phyloP scores from a whole-genome alignment of 2,329 filamentous ascomycete genomes.

The Neonectria coccinea region DNA sequence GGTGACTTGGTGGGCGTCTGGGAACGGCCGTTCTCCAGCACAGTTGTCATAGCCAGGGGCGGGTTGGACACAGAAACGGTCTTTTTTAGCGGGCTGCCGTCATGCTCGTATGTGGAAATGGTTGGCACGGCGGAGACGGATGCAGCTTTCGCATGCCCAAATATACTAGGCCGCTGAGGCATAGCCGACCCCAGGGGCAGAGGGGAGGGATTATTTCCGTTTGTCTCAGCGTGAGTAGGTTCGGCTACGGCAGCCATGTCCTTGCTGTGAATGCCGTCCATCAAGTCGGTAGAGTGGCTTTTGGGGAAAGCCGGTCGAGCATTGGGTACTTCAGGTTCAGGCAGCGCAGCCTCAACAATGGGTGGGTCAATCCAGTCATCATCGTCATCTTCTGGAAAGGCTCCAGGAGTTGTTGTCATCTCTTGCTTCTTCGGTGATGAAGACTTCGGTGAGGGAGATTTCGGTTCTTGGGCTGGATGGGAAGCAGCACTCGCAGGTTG shows the following conservation, averaged over 20 bases:
- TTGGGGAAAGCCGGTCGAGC: slow-evolving; percentile 67
- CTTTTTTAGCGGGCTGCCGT: slow-evolving; percentile 63
- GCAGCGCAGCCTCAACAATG: slow-evolving; percentile 46
- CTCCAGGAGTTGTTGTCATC: slow-evolving; percentile 65
- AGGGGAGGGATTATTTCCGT: slow-evolving; percentile 31
- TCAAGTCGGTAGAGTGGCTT: slow-evolving; percentile 70
- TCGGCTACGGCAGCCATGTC: slow-evolving; percentile 61
- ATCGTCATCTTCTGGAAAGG: slow-evolving; percentile 68
- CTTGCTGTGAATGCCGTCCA: slow-evolving; percentile 67
- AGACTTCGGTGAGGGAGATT: slow-evolving; percentile 41
- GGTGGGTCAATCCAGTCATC: slow-evolving; percentile 73
- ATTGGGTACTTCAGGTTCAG: slow-evolving; percentile 40
- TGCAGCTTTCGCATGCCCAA: slow-evolving; percentile 67
- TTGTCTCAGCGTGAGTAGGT: slow-evolving; percentile 26
- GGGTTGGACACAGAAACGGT: slow-evolving; percentile 70
- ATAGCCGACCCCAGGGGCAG: slow-evolving; percentile 17
- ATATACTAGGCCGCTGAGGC: slow-evolving; percentile 35
- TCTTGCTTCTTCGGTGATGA: slow-evolving; percentile 47
- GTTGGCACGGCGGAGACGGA: slow-evolving; percentile 69
- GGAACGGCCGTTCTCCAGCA: slow-evolving; percentile 54
- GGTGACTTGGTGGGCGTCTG: slow-evolving; percentile 68
- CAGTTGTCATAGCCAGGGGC: slow-evolving; percentile 58
- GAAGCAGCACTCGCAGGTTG: slow-evolving; percentile 42
- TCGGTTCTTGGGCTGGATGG: slow-evolving; percentile 46
- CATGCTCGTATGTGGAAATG: slow-evolving; percentile 31